Base-by-base conservation (phyloP, 352 stramenopile genomes). In the Phytophthora colocasiae region DNA sequence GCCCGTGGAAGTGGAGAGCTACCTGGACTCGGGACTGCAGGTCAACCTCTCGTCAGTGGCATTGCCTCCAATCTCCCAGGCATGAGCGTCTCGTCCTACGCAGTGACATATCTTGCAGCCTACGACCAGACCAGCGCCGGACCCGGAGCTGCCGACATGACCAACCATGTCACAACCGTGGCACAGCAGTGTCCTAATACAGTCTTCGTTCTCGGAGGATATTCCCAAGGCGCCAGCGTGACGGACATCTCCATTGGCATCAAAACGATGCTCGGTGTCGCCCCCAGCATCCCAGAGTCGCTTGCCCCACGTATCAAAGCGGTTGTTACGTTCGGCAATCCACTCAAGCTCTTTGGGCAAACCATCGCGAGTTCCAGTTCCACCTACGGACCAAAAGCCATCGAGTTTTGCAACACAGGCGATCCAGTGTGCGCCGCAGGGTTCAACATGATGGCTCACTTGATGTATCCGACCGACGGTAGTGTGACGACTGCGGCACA, bases 321-420 rank as follows among this genome's bases (percentile, higher is more conserved):
- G 11, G 36, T 80, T 12, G 72, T 80, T 50, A 74, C 63, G 36
- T 80, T 78, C 39, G 66, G 71, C 32, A 78, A 78, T 40, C 71
- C 66, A 12, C 58, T 78, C 8, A 68, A 67, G 27, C 60, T 78
- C 26, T 44, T 39, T 31, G 65, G 70, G 1, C 11, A 71, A 36
- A 72, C 70, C 0, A 75, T 78, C 43, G 11, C 58, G 32, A 72
- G 51, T 11, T 15, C 64, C 38, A 77, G 64, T 52, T 32, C 52
- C 10, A 60, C 45, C 2, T 77, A 77, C 49, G 64, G 59, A 8
- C 39, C 70, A 2, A 78, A 78, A 55, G 60, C 66, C 2, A 67
- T 78, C 12, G 70, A 78, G 44, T 73, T 66, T 43, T 77, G 65
- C 55, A 71, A 71, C 52, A 50, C 14, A 29, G 69, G 71, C n/a